Evolutionary conservation across 2,329 filamentous ascomycete genomes (phyloP).

Genomic region (Cryphonectria parasitica): DNA sequence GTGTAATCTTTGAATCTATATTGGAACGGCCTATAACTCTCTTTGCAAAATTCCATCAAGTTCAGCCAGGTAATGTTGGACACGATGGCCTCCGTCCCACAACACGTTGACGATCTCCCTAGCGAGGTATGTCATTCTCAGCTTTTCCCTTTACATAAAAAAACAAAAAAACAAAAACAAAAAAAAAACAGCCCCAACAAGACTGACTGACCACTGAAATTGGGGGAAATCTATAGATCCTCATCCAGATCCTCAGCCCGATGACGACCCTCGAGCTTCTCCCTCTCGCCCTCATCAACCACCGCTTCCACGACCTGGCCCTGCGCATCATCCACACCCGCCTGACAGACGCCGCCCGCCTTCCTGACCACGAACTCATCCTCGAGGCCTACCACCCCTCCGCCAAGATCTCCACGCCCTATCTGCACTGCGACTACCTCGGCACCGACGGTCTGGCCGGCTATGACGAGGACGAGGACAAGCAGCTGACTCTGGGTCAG

Average conservation of each 20-base stretch:
- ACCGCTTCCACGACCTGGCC: slow-evolving; percentile 37
- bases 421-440: slow-evolving; percentile 67
- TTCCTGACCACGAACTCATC: slow-evolving; percentile 68
- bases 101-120: slow-evolving; percentile 28
- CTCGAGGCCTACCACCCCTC: slow-evolving; percentile 80
- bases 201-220: slow-evolving; percentile 13
- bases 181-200: background rate
- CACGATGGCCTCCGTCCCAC: slow-evolving; percentile 26
- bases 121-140: slow-evolving; percentile 24
- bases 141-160: background rate
- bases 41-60: slow-evolving; percentile 2
- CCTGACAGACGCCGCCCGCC: slow-evolving; percentile 51
- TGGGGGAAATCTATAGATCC: slow-evolving; percentile 34
- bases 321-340: slow-evolving; percentile 38
- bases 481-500: slow-evolving; percentile 37
- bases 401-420: slow-evolving; percentile 69
- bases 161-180: too few species aligned
- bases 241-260: slow-evolving; percentile 37
- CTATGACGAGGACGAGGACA: slow-evolving; percentile 36
- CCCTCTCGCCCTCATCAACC: slow-evolving; percentile 35
- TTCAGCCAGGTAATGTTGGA: slow-evolving; percentile 8
- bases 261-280: slow-evolving; percentile 37
- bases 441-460: slow-evolving; percentile 64
- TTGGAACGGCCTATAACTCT: slow-evolving; percentile 14
- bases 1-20: slow-evolving; percentile 12